Conservation (phyloP, 768 basidiomycete species). For the Tricholoma sp. region DNA sequence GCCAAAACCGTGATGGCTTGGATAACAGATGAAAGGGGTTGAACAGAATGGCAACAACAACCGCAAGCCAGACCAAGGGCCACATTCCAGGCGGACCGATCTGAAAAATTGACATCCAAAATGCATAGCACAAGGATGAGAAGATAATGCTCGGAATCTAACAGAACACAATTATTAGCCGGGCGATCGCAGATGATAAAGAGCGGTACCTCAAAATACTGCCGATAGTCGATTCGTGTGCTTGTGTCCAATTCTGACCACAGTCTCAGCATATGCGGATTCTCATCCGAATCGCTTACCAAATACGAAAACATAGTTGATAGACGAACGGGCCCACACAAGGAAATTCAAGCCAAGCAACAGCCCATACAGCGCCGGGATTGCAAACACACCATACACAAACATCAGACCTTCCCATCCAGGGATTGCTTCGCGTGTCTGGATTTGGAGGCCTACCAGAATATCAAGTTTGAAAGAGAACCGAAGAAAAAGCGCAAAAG, state of each 20-base stretch:
- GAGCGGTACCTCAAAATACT: constrained; percentile 53
- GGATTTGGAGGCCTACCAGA: constrained; percentile 47
- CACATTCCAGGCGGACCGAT: constrained; percentile 70
- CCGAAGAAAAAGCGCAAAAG: neutral
- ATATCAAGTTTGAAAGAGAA: neutral
- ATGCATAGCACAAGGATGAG: constrained; percentile 66
- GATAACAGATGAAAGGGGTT: constrained; percentile 71
- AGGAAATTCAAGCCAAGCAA: constrained; percentile 78
- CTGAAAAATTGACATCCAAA: constrained; percentile 76
- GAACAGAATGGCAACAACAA: constrained; percentile 53
- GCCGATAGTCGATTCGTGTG: constrained; percentile 68
- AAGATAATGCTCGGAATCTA: constrained; percentile 77
- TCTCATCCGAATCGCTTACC: constrained; percentile 40
- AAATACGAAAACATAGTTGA: constrained; percentile 91
- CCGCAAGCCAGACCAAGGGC: constrained; percentile 77
- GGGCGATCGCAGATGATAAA: neutral
- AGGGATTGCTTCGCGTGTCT: constrained; percentile 50
- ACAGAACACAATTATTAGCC: constrained; percentile 6
- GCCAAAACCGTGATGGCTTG: constrained; percentile 74
- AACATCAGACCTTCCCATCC: constrained; percentile 73
- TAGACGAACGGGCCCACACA: constrained; percentile 69
- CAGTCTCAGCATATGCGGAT: constrained; percentile 65
- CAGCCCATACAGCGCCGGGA: constrained; percentile 72
- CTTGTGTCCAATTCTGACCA: constrained; percentile 60
- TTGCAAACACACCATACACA: constrained; percentile 67